These are phyloP conservation scores for Xylariaceae sp. DNA, from an alignment of 2,329 filamentous ascomycete genomes.

Conservation along the genomic window DNA sequence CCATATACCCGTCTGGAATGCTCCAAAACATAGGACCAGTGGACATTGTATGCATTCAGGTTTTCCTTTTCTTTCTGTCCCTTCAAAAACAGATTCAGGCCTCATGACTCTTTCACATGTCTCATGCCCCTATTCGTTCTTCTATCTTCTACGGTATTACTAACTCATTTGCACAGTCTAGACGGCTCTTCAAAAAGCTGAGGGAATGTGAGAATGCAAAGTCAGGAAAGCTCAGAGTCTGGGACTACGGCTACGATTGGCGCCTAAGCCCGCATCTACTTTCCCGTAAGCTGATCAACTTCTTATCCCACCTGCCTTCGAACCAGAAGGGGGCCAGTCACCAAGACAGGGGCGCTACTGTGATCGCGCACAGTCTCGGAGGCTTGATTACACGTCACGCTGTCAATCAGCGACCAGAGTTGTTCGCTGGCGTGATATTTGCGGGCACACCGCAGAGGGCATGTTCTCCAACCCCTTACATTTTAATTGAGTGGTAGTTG, in stretches of 20 bases:
- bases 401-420: slow-evolving; percentile 76
- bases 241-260: slow-evolving; percentile 96
- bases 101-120: background rate
- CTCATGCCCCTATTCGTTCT: too few relatives aligned
- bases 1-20: slow-evolving; percentile 82
- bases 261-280: slow-evolving; percentile 74
- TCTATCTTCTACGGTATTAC: too few relatives aligned
- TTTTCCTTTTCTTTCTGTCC: background rate
- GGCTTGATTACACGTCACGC: slow-evolving; percentile 84
- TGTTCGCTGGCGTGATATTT: slow-evolving; percentile 82
- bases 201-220: slow-evolving; percentile 68
- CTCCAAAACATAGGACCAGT: slow-evolving; percentile 88
- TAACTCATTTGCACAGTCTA: slow-evolving; percentile 40
- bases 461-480: background rate
- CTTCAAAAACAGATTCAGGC: background rate
- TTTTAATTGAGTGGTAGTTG: too few relatives aligned
- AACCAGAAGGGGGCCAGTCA: slow-evolving; percentile 55
- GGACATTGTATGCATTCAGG: slow-evolving; percentile 52
- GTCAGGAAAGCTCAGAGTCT: slow-evolving; percentile 67
- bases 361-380: slow-evolving; percentile 82
- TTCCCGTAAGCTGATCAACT: slow-evolving; percentile 65
- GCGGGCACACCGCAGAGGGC: slow-evolving; percentile 69
- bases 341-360: slow-evolving; percentile 62
- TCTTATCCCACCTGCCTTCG: slow-evolving; percentile 67
- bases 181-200: slow-evolving; percentile 72